A percentile compares a stretch with the other conserved stretches of the same genome.
Evolutionary conservation across 2,329 filamentous ascomycete genomes (phyloP).

Genomic region (Xylaria sp.): DNA sequence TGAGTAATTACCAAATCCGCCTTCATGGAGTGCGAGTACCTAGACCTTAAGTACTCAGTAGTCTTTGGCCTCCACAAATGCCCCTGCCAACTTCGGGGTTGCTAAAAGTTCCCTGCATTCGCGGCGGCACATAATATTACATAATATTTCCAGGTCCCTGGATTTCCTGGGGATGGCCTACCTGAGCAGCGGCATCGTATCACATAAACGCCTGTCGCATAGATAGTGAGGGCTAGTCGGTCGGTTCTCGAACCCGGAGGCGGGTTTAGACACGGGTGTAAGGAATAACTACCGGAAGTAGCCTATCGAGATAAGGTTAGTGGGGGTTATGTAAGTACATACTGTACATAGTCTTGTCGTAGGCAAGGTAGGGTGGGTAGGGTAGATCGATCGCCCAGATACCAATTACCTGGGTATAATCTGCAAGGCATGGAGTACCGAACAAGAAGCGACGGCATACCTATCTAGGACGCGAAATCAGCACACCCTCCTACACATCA

Average conservation of each 20-base stretch:
- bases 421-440: not conserved
- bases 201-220: not conserved
- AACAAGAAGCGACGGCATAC: not conserved
- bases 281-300: not conserved
- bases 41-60: not conserved
- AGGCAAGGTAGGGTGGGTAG: no score
- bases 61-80: not conserved
- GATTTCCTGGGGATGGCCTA: not conserved
- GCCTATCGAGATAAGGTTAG: not conserved
- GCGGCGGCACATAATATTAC: no score
- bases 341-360: no score
- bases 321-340: not conserved
- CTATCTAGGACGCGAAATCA: not conserved
- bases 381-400: constrained; percentile 3
- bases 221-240: not conserved
- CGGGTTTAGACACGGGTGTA: not conserved
- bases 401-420: not conserved
- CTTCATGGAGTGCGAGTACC: not conserved
- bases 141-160: not conserved
- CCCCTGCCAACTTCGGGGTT: not conserved
- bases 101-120: not conserved
- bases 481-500: not conserved
- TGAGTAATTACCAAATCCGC: not conserved
- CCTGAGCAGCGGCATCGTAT: not conserved
- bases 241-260: not conserved